Evolutionary conservation across 257 asterid species (phyloP), one percentile per base, ranked within the genome.

Genomic region (Linderniella brevidens): DNA sequence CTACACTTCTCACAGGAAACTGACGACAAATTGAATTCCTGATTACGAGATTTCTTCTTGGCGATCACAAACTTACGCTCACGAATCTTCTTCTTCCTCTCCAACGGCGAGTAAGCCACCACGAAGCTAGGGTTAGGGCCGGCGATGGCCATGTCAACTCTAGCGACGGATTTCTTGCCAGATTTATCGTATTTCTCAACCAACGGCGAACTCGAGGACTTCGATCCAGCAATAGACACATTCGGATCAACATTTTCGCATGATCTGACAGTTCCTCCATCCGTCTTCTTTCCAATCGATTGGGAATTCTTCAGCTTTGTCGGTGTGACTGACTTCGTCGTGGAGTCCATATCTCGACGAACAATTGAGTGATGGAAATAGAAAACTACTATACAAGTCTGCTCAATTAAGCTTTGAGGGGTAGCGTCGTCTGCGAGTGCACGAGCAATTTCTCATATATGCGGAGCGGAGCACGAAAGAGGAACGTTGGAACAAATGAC

Each of bases 1-100:
- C 44, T 51, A 52, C 94, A 78, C 72, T 78, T 79, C 62, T 68
- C 77, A 52, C 93, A 77, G 15, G 19, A 25, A 25, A 69, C 63
- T 17, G 53, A 17, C 4, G 72, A 42, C 47, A 50, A 43, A 42
- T 50, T 52, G 20, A 37, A 11, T 38, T 59, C 71, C 56, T 62
- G 64, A 12, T 61, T 75, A 51, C 49, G 49, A n/a, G 47, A 37
- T 38, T 66, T 80, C 80, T 71, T 80, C 72, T 77, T 80, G 3
- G 79, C 86, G 40, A 80, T 59, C 64, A 84, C 71, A 56, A 80
- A 77, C 65, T 71, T 84, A 53, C 86, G 71, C 67, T 64, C 79
- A 5, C 78, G 72, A 49, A 78, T 69, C 75, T 73, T 84, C 63
- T 67, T 74, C 74, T 65, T 74, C 57, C 62, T 59, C 17, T 68